phyloP scores from a whole-genome alignment of 2,329 filamentous ascomycete genomes.

The Bisporella sp. region DNA sequence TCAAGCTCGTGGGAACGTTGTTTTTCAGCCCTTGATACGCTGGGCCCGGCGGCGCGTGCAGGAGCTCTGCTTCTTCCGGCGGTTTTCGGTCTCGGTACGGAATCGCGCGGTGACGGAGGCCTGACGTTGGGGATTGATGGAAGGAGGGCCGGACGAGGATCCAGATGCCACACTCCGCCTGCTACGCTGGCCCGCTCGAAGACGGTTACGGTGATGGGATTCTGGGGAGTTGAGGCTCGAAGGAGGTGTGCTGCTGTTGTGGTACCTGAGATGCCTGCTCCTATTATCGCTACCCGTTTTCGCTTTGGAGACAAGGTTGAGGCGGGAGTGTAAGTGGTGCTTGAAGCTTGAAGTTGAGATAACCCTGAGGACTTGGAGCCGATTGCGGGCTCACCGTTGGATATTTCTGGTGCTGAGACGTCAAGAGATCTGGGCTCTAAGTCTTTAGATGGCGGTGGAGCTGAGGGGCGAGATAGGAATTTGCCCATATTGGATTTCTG shows the following conservation, averaged over 20 bases:
- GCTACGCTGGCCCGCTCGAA: slow-evolving; percentile 43
- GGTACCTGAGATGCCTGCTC: slow-evolving; percentile 41
- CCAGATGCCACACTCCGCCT: slow-evolving; percentile 46
- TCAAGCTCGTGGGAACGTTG: slow-evolving; percentile 6
- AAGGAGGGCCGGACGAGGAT: not conserved
- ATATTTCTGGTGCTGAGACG: too few relatives aligned
- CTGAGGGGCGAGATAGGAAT: too few relatives aligned
- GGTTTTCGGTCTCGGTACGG: not conserved
- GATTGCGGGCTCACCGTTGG: too few relatives aligned
- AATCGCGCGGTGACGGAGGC: not conserved
- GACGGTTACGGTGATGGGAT: slow-evolving; percentile 39
- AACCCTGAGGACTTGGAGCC: not conserved
- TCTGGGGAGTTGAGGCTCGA: slow-evolving; percentile 13
- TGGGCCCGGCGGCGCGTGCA: slow-evolving; percentile 1
- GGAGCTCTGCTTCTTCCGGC: not conserved
- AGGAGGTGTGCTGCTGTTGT: slow-evolving; percentile 37
- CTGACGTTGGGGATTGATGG: not conserved
- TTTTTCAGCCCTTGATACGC: slow-evolving; percentile 1
- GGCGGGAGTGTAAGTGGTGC: too few relatives aligned
- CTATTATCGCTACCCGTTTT: slow-evolving; percentile 35
- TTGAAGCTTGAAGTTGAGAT: too few relatives aligned
- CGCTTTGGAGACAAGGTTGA: too few relatives aligned
- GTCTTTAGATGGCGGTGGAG: too few relatives aligned
- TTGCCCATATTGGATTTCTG: too few relatives aligned
- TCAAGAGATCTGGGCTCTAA: too few relatives aligned